Percentiles rank a stretch among this genome's conserved stretches.
Conservation (phyloP, 73 alveolate species). For the Symbiodinium natans region DNA sequence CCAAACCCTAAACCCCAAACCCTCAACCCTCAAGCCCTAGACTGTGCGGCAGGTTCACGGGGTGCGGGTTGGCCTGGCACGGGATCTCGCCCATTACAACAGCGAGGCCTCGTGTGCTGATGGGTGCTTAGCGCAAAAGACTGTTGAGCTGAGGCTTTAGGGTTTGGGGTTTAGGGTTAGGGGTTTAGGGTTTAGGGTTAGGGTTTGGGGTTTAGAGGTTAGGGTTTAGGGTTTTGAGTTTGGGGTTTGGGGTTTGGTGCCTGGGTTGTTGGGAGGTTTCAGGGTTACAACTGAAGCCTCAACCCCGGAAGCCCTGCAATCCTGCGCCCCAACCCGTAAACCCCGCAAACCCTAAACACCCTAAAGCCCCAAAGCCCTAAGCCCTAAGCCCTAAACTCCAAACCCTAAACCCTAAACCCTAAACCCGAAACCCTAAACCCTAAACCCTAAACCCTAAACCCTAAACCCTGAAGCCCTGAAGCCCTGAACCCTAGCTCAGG, state of each 20-base stretch:
- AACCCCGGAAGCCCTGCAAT: too few relatives aligned
- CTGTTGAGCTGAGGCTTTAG: too few relatives aligned
- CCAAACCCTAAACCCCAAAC: not conserved
- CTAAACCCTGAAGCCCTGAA: too few relatives aligned
- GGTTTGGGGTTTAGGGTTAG: not conserved
- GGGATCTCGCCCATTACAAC: constrained; percentile 3
- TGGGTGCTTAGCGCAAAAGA: too few relatives aligned
- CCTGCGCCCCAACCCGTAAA: too few relatives aligned
- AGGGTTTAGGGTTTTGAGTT: too few relatives aligned
- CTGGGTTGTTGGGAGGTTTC: too few relatives aligned
- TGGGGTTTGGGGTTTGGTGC: not conserved
- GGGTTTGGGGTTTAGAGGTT: not conserved
- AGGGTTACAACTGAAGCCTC: not conserved
- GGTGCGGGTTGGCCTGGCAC: not conserved
- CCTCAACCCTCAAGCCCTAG: not conserved
- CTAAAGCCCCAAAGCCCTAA: not conserved
- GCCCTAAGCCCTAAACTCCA: not conserved
- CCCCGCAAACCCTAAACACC: too few relatives aligned
- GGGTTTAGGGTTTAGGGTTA: not conserved
- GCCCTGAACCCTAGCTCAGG: not conserved
- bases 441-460: too few relatives aligned
- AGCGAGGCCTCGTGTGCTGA: not conserved
- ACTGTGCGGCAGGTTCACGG: not conserved
- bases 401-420: not conserved
- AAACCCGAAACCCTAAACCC: not conserved